Percentiles rank a stretch among this genome's conserved stretches.
Evolutionary conservation across 768 basidiomycete genomes (phyloP).

Genomic region (Clitopilus hobsonii): DNA sequence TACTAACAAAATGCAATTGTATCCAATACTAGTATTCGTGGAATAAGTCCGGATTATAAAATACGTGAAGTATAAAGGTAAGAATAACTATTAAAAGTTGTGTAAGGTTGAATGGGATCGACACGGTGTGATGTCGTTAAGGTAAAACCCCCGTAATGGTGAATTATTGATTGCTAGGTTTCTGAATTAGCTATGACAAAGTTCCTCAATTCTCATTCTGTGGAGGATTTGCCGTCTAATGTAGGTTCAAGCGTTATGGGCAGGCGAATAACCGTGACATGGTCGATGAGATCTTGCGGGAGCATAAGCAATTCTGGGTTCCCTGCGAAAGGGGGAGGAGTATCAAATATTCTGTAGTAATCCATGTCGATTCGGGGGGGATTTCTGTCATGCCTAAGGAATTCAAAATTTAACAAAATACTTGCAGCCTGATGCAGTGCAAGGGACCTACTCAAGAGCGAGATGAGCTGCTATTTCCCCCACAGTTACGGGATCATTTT

Average conservation of each 20-base stretch:
- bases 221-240: neutral
- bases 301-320: neutral
- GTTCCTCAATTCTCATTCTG: neutral
- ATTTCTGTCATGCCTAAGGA: conserved; percentile 15
- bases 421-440: neutral
- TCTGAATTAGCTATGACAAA: neutral
- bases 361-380: conserved; percentile 19
- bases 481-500: neutral
- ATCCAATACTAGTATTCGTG: neutral
- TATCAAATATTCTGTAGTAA: conserved; percentile 22
- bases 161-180: too few species aligned
- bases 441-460: conserved; percentile 10
- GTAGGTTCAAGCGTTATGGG: neutral
- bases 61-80: too few species aligned
- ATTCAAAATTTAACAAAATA: neutral
- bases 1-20: conserved; percentile 1
- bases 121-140: too few species aligned
- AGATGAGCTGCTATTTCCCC: conserved; percentile 20
- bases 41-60: too few species aligned
- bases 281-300: neutral
- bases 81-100: too few species aligned
- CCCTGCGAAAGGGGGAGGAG: conserved; percentile 5
- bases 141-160: too few species aligned
- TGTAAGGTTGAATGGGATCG: too few species aligned
- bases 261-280: neutral